Conservation (phyloP, 2,329 filamentous ascomycete species). For the Claviceps pusilla region DNA sequence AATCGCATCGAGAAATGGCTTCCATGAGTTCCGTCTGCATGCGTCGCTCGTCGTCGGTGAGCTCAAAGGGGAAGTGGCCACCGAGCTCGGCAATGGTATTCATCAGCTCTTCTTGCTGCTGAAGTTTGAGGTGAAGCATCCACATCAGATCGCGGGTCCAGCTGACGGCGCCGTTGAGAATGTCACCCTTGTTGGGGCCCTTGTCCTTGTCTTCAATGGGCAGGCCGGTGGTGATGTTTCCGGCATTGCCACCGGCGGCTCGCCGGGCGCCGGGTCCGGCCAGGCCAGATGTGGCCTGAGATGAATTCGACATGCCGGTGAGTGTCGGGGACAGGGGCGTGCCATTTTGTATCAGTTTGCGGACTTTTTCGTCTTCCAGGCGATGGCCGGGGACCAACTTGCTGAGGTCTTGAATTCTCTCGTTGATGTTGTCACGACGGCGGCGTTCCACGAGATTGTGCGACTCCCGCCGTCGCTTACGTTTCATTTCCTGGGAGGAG, state of each 20-base stretch:
- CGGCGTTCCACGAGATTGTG: conserved; percentile 94
- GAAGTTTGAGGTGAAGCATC: conserved; percentile 78
- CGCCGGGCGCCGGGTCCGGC: conserved; percentile 73
- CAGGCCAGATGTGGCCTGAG: conserved; percentile 69
- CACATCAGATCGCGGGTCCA: conserved; percentile 98
- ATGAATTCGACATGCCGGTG: conserved; percentile 51
- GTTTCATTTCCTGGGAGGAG: conserved; percentile 85
- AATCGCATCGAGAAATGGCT: conserved; percentile 67
- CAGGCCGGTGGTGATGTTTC: conserved; percentile 81
- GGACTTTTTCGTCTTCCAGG: conserved; percentile 90
- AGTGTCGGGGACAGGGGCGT: conserved; percentile 76
- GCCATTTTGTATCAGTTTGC: conserved; percentile 86
- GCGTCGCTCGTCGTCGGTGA: conserved; percentile 81
- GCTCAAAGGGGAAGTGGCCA: conserved; percentile 62
- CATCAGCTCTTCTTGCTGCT: conserved; percentile 77
- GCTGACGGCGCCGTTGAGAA: conserved; percentile 88
- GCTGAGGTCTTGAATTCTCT: conserved; percentile 91
- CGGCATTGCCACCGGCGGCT: conserved; percentile 52
- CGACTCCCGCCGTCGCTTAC: conserved; percentile 77
- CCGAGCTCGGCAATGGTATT: conserved; percentile 60
- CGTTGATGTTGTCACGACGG: conserved; percentile 94
- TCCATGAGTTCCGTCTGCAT: conserved; percentile 91
- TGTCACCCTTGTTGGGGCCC: conserved; percentile 96
- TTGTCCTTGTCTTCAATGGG: conserved; percentile 97
- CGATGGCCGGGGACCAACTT: conserved; percentile 83